Base-by-base conservation (phyloP, 108 stramenopile genomes). In the Cyclotella baltica region DNA sequence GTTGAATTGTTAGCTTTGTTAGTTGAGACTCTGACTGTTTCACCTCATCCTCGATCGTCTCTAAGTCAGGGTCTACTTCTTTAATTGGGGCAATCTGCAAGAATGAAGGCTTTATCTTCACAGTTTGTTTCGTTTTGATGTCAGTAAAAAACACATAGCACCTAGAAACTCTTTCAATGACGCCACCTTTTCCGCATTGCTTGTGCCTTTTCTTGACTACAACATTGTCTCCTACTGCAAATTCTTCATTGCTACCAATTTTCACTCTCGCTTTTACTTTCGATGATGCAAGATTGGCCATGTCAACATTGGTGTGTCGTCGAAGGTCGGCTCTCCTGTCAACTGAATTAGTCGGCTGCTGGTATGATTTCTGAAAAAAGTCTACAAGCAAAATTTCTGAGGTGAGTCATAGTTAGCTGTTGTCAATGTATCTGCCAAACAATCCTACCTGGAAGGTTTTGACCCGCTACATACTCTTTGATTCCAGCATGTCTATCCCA, bases 381-480 rank as follows among this genome's bases (percentile, higher is more conserved):
- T 55, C 55, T 55, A 27, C 25, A 55, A 55, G 11, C 11, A 25
- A 55, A 27, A 25, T 3, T 48, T 48, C n/a, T n/a, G n/a, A n/a
- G n/a, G n/a, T n/a, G n/a, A n/a, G n/a, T n/a, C n/a, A n/a, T n/a
- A n/a, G n/a, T n/a, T n/a, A n/a, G n/a, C n/a, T n/a, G n/a, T n/a
- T n/a, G n/a, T n/a, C n/a, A n/a, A n/a, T n/a, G n/a, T n/a, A n/a
- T 2, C n/a, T 6, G n/a, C n/a, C 19, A 48, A 16, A 6, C 6
- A 6, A n/a, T 48, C 47, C n/a, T n/a, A 55, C 48, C 48, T 19
- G 87, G 87, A 3, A 88, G 28, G 31, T 85, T 80, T 46, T 37
- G 35, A 25, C 87, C 82, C 25, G 85, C 87, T 1, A 88, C 73
- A 59, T 29, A 52, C 18, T 85, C 83, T 34, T 88, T 88, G 33